These are phyloP conservation scores for Naganishia sp. DNA, from an alignment of 1,284 basidiomycete genomes.

Conservation along the genomic window DNA sequence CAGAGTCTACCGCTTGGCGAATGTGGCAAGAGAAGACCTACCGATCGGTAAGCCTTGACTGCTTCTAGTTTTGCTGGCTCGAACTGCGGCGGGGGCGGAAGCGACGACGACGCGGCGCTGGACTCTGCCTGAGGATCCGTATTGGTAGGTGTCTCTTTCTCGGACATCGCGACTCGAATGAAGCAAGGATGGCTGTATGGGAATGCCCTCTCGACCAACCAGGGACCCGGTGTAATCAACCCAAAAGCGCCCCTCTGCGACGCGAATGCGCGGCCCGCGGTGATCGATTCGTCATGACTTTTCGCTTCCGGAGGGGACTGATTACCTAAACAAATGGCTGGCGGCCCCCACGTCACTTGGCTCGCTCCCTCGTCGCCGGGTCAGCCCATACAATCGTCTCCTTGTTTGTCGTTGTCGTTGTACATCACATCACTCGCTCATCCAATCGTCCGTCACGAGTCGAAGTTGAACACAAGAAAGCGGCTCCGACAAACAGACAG, in stretches of 20 bases:
- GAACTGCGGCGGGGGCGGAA: conserved; percentile 37
- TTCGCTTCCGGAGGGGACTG: background rate
- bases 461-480: background rate
- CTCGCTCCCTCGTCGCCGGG: no score
- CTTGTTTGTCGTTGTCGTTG: background rate
- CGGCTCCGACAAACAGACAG: conserved; percentile 1
- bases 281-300: conserved; percentile 21
- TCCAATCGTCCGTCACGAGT: conserved; percentile 2
- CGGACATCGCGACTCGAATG: conserved; percentile 37
- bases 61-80: conserved; percentile 53
- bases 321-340: background rate
- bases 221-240: background rate
- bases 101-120: conserved; percentile 35
- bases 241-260: background rate
- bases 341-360: conserved; percentile 18
- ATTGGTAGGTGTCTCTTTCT: conserved; percentile 33
- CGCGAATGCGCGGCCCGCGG: conserved; percentile 9
- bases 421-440: background rate
- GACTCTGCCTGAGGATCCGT: conserved; percentile 27
- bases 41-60: conserved; percentile 53
- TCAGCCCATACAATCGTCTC: background rate
- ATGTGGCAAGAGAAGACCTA: conserved; percentile 35
- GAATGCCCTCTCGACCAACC: background rate
- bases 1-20: background rate
- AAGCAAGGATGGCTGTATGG: conserved; percentile 12